Evolutionary conservation across 345 rosid species (phyloP).

Genomic region (Luvunga scandens): DNA sequence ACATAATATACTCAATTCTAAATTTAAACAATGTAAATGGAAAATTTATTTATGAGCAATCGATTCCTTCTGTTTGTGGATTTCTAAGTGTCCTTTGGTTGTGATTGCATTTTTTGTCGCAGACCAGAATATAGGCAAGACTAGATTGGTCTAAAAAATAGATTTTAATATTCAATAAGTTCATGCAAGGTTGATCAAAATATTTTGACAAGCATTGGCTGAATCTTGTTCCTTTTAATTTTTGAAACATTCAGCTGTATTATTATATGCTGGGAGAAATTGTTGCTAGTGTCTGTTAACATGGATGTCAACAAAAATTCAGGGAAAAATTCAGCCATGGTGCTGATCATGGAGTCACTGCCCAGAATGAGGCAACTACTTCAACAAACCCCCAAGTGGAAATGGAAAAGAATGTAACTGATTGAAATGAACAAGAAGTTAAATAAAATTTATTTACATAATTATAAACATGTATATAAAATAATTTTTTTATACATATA

Average conservation of each 20-base stretch:
- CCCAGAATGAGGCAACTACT: neutral
- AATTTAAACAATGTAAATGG: too few relatives aligned
- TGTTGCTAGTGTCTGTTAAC: neutral
- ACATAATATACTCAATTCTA: too few relatives aligned
- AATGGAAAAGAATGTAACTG: neutral
- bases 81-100: neutral
- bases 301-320: slow-evolving; percentile 6
- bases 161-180: neutral
- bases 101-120: neutral
- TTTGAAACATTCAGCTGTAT: neutral
- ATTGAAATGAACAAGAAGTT: too few relatives aligned
- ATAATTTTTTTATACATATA: too few relatives aligned
- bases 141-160: neutral
- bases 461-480: too few relatives aligned
- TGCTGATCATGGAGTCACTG: slow-evolving; percentile 20
- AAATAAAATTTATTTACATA: too few relatives aligned
- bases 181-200: neutral
- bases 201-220: neutral
- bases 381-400: slow-evolving; percentile 2
- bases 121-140: neutral
- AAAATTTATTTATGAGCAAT: too few relatives aligned
- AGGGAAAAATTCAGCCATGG: slow-evolving; percentile 51
- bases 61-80: neutral
- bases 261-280: neutral
- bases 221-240: neutral